Base-by-base conservation (phyloP, 352 stramenopile genomes). In the Pythium phragmitis region DNA sequence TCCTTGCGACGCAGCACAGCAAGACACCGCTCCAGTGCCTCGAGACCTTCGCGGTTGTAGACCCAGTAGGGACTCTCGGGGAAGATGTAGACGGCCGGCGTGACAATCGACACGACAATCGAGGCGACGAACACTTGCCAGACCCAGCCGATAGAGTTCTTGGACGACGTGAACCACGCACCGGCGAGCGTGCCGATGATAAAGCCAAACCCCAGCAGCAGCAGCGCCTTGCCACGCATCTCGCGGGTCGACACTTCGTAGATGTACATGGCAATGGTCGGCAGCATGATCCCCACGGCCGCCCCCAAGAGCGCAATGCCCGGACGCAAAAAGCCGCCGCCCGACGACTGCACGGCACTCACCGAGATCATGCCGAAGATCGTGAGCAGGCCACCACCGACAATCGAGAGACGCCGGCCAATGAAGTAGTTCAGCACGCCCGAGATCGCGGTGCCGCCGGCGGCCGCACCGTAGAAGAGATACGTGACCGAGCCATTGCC, bases 41-140 rank as follows among this genome's bases (percentile, higher is more conserved):
- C 85, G 19, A 89, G 54, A 5, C 85, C 85, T 67, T 92, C 78
- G 19, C 82, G 83, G 60, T 84, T 79, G 72, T 91, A 88, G 13
- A 94, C 80, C 85, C 85, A 94, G 67, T 90, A 87, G n/a, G 85
- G 85, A 47, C 80, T 91, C 58, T 94, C 85, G 8, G 85, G 85
- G 74, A 92, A 94, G 42, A 94, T 88, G 70, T 94, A 91, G 8
- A 94, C 81, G 0, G 79, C 78, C 4, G 85, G 83, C 4, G 85
- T 94, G 69, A 94, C 82, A 53, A 91, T 81, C 28, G 82, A 89
- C 19, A 94, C 64, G 53, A 94, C 77, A 11, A 92, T 76, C 2
- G 80, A 87, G 56, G 80, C 79, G 53, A 89, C 84, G 60, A 94
- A 94, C 47, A 89, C 82, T 68, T 94, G 82, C 85, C 85, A 94